Conservation (phyloP, 257 asterid species). For the Nicotiana attenuata region DNA sequence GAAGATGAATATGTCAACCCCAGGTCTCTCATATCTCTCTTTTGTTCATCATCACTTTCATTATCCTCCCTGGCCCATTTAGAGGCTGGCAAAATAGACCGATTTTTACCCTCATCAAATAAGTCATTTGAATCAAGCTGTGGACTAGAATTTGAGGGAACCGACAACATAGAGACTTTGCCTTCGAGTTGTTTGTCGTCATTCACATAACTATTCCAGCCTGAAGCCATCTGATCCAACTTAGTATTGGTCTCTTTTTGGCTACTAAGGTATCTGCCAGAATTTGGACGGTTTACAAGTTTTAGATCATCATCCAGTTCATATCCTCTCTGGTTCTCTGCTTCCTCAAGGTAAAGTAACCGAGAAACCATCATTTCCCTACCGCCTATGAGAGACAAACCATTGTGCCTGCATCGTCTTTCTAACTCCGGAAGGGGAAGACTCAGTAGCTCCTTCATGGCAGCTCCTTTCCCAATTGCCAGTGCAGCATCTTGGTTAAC, state of each 20-base stretch:
- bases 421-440: slow-evolving; percentile 80
- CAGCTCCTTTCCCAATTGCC: slow-evolving; percentile 95
- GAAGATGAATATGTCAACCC: slow-evolving; percentile 88
- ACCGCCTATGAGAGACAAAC: slow-evolving; percentile 83
- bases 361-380: slow-evolving; percentile 93
- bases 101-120: slow-evolving; percentile 45
- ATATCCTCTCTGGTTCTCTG: slow-evolving; percentile 72
- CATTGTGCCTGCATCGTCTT: slow-evolving; percentile 88
- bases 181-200: slow-evolving; percentile 37
- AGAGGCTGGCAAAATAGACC: slow-evolving; percentile 66
- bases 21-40: slow-evolving; percentile 51
- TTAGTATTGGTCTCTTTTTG: slow-evolving; percentile 43
- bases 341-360: slow-evolving; percentile 84
- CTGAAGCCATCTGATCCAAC: slow-evolving; percentile 33
- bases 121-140: slow-evolving; percentile 26
- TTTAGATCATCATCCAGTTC: slow-evolving; percentile 72
- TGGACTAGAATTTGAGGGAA: slow-evolving; percentile 27
- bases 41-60: slow-evolving; percentile 66
- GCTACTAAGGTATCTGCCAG: slow-evolving; percentile 44
- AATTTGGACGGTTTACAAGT: slow-evolving; percentile 46
- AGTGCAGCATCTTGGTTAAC: slow-evolving; percentile 72
- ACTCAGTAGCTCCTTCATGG: slow-evolving; percentile 64
- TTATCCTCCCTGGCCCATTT: slow-evolving; percentile 93
- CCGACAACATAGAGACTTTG: slow-evolving; percentile 30
- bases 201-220: slow-evolving; percentile 43